Conservation (phyloP, 371 early-diverging fungal species). For the Chytridium lagenaria region DNA sequence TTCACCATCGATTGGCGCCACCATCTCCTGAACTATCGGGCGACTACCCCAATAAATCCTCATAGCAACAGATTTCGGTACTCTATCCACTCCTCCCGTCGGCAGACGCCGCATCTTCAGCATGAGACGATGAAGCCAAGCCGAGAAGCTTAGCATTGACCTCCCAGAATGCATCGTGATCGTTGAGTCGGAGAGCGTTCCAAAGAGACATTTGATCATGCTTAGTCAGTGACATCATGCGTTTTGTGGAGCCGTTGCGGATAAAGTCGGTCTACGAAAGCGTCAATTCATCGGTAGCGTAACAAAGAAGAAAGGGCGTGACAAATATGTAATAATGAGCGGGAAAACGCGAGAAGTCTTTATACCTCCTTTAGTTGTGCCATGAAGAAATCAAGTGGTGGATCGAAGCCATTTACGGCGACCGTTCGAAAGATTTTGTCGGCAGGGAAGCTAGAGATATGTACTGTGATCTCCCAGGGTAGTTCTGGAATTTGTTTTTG, state of each 20-base stretch:
- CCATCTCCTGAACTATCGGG: conserved; percentile 23
- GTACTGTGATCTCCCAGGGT: conserved; percentile 72
- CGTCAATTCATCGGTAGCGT: background rate
- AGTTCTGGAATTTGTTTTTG: conserved; percentile 34
- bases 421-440: conserved; percentile 58
- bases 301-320: background rate
- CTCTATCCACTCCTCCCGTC: conserved; percentile 65
- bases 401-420: conserved; percentile 44
- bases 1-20: conserved; percentile 20
- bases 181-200: conserved; percentile 50
- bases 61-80: conserved; percentile 51
- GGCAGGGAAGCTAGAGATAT: conserved; percentile 65
- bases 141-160: conserved; percentile 65
- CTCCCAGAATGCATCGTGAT: conserved; percentile 65
- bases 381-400: conserved; percentile 75
- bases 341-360: background rate
- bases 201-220: conserved; percentile 73
- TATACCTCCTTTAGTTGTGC: conserved; percentile 78
- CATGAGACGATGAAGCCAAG: conserved; percentile 62
- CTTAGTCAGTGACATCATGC: conserved; percentile 77
- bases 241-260: conserved; percentile 71
- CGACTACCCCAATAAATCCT: conserved; percentile 38
- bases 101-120: conserved; percentile 65
- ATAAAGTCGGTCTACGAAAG: conserved; percentile 71
- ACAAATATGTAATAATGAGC: too few relatives aligned